These are phyloP conservation scores for Ophiostoma novo-ulmi DNA, from an alignment of 2,329 filamentous ascomycete species.

Conservation along the genomic window DNA sequence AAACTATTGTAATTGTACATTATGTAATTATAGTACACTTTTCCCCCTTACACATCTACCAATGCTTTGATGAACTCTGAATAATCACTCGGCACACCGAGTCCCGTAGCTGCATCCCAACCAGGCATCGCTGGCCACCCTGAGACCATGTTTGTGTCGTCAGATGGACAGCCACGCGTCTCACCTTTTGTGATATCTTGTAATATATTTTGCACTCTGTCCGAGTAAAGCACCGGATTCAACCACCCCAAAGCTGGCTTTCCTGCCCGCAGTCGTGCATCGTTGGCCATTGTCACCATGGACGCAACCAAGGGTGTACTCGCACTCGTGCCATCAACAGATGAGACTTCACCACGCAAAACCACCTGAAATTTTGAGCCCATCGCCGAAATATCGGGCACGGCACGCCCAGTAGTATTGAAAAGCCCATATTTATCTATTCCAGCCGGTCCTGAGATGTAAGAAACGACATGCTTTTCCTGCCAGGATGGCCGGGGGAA, in stretches of 20 bases:
- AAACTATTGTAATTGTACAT: not conserved
- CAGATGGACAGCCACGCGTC: constrained; percentile 39
- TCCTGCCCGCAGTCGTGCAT: constrained; percentile 45
- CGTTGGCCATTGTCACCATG: constrained; percentile 52
- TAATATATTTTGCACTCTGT: constrained; percentile 36
- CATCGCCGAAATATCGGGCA: constrained; percentile 51
- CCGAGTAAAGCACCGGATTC: constrained; percentile 46
- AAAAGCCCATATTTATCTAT: constrained; percentile 36
- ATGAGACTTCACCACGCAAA: constrained; percentile 30
- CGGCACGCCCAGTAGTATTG: constrained; percentile 43
- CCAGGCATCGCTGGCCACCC: constrained; percentile 45
- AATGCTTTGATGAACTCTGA: constrained; percentile 22
- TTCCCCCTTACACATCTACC: not conserved
- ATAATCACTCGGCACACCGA: constrained; percentile 45
- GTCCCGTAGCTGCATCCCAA: constrained; percentile 48
- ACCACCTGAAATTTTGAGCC: constrained; percentile 51
- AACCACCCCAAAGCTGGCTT: constrained; percentile 50
- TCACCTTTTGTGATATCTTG: constrained; percentile 41
- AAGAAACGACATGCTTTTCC: constrained; percentile 37
- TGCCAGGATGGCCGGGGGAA: constrained; percentile 47
- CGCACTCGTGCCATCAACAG: constrained; percentile 45
- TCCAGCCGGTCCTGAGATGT: constrained; percentile 37
- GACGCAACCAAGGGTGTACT: constrained; percentile 51
- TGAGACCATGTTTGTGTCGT: constrained; percentile 32
- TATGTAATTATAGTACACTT: not conserved